Percentiles rank a stretch among this genome's conserved stretches.
These are phyloP conservation scores for Cicer arietinum DNA, from an alignment of 306 rosid species.

Conservation along the genomic window DNA sequence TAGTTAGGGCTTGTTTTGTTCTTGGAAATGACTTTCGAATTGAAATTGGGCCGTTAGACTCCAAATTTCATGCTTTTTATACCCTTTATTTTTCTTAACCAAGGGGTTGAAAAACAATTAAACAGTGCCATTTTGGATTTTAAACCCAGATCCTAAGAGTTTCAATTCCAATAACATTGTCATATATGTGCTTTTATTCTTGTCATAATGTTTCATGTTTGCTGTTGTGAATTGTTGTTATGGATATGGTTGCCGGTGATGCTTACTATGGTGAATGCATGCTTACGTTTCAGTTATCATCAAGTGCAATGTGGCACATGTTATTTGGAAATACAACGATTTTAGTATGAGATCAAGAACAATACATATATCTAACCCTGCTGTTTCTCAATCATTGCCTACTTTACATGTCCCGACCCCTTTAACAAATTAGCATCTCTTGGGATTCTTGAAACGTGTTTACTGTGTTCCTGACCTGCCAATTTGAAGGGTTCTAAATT, in stretches of 20 bases:
- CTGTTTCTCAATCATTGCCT: background rate
- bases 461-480: slow-evolving; percentile 28
- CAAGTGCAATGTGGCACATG: background rate
- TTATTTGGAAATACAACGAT: background rate
- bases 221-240: slow-evolving; percentile 14
- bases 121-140: slow-evolving; percentile 7
- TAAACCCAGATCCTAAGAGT: no score
- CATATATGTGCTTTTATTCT: slow-evolving; percentile 21
- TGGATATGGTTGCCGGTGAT: slow-evolving; percentile 7
- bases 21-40: slow-evolving; percentile 9
- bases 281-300: background rate
- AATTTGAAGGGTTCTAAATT: slow-evolving; percentile 10
- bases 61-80: slow-evolving; percentile 5
- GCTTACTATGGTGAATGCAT: background rate
- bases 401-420: background rate
- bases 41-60: background rate
- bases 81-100: background rate
- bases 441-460: slow-evolving; percentile 21
- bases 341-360: background rate
- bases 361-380: background rate
- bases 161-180: background rate
- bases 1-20: background rate
- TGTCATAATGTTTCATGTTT: slow-evolving; percentile 14
- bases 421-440: slow-evolving; percentile 2
- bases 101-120: background rate